Conservation (phyloP, 768 basidiomycete genomes). For the Baorangia bicolor region DNA sequence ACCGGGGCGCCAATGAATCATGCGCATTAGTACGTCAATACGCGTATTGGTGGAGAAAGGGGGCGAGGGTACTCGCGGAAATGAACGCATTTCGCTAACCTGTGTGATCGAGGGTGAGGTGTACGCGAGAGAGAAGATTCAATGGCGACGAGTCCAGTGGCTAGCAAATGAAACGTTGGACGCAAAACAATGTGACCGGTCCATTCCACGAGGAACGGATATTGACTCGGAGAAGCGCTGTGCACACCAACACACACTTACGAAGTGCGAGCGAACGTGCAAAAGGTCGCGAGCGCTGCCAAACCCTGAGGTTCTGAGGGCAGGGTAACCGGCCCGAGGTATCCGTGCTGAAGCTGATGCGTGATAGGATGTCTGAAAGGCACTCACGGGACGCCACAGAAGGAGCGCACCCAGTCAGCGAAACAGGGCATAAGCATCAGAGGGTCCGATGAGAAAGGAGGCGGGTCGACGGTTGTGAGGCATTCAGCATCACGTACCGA, state of each 20-base stretch:
- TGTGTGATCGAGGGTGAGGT: conserved; percentile 16
- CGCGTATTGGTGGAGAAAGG: background rate
- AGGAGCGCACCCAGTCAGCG: background rate
- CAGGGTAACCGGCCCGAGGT: conserved; percentile 4
- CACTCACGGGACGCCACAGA: conserved; percentile 12
- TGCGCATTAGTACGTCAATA: conserved; percentile 20
- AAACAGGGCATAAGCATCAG: background rate
- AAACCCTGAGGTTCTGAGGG: background rate
- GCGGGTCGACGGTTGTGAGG: background rate
- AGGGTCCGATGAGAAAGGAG: background rate
- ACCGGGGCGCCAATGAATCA: background rate
- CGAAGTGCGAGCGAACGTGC: background rate
- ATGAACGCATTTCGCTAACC: conserved; percentile 19
- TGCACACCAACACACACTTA: background rate
- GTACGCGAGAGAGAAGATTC: conserved; percentile 15
- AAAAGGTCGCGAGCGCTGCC: background rate
- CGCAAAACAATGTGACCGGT: background rate
- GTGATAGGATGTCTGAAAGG: background rate
- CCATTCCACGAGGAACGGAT: conserved; percentile 1
- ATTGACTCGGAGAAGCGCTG: background rate
- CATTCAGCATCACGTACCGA: background rate
- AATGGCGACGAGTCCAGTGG: background rate
- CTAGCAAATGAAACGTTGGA: background rate
- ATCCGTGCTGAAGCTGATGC: background rate
- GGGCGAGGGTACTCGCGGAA: conserved; percentile 15